A percentile compares a stretch with the other conserved stretches of the same genome.
Evolutionary conservation across 2,329 filamentous ascomycete genomes (phyloP).

Genomic region (Emmonsia crescens): DNA sequence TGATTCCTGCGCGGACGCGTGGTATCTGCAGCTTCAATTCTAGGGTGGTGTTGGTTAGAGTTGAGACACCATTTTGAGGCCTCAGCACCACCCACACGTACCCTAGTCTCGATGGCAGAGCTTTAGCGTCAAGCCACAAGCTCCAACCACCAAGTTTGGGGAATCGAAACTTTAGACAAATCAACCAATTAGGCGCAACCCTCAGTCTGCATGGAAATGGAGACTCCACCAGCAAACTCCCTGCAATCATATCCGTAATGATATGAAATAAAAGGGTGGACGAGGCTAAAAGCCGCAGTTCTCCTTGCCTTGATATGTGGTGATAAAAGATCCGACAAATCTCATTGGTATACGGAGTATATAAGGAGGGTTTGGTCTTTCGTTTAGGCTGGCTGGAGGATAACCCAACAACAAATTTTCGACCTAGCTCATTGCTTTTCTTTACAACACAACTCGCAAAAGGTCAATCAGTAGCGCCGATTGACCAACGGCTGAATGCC

Average conservation of each 20-base stretch:
- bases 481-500: neutral
- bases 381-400: neutral
- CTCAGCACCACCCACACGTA: neutral
- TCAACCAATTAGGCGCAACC: neutral
- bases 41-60: neutral
- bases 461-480: neutral
- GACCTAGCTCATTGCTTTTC: neutral
- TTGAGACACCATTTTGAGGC: neutral
- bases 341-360: too few species aligned
- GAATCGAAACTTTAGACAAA: neutral
- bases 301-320: neutral
- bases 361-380: neutral
- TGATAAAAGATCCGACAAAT: neutral
- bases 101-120: neutral
- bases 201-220: neutral
- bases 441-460: neutral
- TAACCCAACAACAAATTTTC: neutral
- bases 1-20: neutral
- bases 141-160: constrained; percentile 1
- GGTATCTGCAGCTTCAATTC: neutral
- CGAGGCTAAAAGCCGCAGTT: neutral
- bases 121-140: neutral
- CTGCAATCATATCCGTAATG: neutral
- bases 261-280: neutral
- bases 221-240: too few species aligned